phyloP scores from a whole-genome alignment of 352 stramenopile genomes.

The Globisporangium cederbergense region DNA sequence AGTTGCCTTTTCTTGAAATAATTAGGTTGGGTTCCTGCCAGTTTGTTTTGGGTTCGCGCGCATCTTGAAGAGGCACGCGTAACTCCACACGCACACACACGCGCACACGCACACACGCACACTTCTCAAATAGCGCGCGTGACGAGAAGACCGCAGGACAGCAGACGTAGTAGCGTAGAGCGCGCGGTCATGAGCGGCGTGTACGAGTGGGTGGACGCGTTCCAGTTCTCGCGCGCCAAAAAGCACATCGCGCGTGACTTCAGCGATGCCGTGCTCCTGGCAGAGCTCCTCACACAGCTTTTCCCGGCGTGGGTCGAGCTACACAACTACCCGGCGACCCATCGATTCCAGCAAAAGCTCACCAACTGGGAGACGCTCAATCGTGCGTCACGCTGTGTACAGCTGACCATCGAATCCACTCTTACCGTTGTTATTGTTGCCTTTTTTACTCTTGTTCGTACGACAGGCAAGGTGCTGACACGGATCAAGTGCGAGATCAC shows the following conservation, averaged over 20 bases:
- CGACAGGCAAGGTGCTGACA: constrained; percentile 41
- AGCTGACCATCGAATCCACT: too few species aligned
- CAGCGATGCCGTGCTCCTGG: constrained; percentile 48
- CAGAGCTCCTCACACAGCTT: constrained; percentile 45
- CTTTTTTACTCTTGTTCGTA: background rate
- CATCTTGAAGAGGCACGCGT: constrained; percentile 4
- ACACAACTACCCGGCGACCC: constrained; percentile 42
- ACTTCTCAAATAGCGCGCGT: background rate
- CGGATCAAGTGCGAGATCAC: constrained; percentile 45
- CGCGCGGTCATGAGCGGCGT: constrained; percentile 22
- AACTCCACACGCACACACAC: background rate
- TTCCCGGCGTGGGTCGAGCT: constrained; percentile 42
- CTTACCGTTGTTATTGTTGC: background rate
- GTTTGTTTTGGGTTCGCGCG: too few species aligned
- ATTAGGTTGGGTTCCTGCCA: background rate
- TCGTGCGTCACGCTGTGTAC: constrained; percentile 21
- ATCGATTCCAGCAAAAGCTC: constrained; percentile 45
- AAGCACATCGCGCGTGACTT: constrained; percentile 44
- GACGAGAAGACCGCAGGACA: background rate
- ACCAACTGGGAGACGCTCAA: constrained; percentile 60
- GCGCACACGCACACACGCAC: background rate
- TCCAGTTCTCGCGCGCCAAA: constrained; percentile 38
- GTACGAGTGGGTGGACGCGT: constrained; percentile 40
- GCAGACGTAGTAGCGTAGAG: background rate
- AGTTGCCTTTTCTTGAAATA: constrained; percentile 15